phyloP scores from a whole-genome alignment of 768 basidiomycete genomes.

The Auricularia sp. region DNA sequence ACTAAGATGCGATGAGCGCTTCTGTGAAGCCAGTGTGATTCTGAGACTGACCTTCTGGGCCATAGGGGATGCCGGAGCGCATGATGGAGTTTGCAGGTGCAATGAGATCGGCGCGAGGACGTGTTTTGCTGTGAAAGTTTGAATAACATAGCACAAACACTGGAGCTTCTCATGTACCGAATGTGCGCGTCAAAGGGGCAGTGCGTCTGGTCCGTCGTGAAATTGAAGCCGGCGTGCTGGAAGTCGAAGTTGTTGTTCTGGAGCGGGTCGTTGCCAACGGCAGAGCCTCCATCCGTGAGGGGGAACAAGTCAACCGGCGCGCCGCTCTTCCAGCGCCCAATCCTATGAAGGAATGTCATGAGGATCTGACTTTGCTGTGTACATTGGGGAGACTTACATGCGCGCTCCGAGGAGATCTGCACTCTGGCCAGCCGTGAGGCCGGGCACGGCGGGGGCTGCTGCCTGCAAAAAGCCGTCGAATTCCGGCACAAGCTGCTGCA shows the following conservation, averaged over 20 bases:
- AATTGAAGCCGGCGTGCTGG: slow-evolving; percentile 3
- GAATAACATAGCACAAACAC: neutral
- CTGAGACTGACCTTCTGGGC: neutral
- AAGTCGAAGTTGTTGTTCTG: slow-evolving; percentile 8
- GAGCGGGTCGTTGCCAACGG: neutral
- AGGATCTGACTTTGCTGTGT: no score
- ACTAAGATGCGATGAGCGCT: neutral
- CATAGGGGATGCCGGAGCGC: slow-evolving; percentile 3
- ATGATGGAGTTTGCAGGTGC: slow-evolving; percentile 6
- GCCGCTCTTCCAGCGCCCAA: slow-evolving; percentile 10
- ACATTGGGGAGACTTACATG: neutral
- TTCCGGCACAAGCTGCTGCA: slow-evolving; percentile 12
- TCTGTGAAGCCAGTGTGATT: neutral
- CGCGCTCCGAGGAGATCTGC: slow-evolving; percentile 10
- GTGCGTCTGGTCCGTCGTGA: neutral
- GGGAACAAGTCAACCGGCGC: slow-evolving; percentile 6
- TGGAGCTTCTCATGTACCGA: neutral
- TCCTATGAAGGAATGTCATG: neutral
- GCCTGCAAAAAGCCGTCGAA: slow-evolving; percentile 6
- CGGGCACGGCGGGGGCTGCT: neutral
- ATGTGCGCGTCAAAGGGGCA: slow-evolving; percentile 5
- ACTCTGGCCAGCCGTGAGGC: neutral
- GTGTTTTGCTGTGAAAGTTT: slow-evolving; percentile 1
- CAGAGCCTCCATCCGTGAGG: neutral
- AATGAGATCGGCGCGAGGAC: slow-evolving; percentile 2